Percentiles rank a stretch among this genome's conserved stretches.
These are phyloP conservation scores for Conoideocrella luteorostrata DNA, from an alignment of 2,329 filamentous ascomycete genomes.

Conservation along the genomic window DNA sequence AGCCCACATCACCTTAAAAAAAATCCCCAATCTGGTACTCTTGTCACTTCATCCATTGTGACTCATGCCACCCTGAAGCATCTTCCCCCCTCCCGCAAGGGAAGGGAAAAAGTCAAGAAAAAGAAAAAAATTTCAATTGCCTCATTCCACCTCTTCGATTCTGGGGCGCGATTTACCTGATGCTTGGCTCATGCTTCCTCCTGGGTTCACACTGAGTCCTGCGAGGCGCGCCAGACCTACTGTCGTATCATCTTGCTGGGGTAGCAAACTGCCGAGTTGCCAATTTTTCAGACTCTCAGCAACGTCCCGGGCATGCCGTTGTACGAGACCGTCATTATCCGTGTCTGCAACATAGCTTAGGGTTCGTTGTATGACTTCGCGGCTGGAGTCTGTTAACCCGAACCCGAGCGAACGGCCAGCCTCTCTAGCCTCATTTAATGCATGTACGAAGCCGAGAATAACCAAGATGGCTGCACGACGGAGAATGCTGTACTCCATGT, in stretches of 20 bases:
- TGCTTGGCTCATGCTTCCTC: constrained; percentile 17
- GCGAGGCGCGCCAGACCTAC: constrained; percentile 27
- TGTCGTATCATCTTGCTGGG: constrained; percentile 20
- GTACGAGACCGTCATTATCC: constrained; percentile 63
- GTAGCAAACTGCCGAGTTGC: constrained; percentile 46
- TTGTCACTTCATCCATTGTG: too few relatives aligned
- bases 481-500: constrained; percentile 55
- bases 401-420: constrained; percentile 41
- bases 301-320: constrained; percentile 60
- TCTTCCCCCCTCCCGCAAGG: too few relatives aligned
- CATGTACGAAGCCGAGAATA: constrained; percentile 54
- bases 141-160: constrained; percentile 57
- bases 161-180: constrained; percentile 29
- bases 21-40: too few relatives aligned
- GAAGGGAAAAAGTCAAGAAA: not conserved
- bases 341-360: constrained; percentile 57
- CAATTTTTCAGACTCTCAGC: constrained; percentile 59
- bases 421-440: constrained; percentile 48
- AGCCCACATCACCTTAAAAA: not conserved
- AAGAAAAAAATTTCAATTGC: not conserved
- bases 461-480: constrained; percentile 60
- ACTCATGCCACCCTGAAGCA: too few relatives aligned
- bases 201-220: constrained; percentile 31
- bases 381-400: constrained; percentile 47
- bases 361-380: constrained; percentile 55